Evolutionary conservation across 2,329 filamentous ascomycete genomes (phyloP).

Genomic region (Penicillium sp.): DNA sequence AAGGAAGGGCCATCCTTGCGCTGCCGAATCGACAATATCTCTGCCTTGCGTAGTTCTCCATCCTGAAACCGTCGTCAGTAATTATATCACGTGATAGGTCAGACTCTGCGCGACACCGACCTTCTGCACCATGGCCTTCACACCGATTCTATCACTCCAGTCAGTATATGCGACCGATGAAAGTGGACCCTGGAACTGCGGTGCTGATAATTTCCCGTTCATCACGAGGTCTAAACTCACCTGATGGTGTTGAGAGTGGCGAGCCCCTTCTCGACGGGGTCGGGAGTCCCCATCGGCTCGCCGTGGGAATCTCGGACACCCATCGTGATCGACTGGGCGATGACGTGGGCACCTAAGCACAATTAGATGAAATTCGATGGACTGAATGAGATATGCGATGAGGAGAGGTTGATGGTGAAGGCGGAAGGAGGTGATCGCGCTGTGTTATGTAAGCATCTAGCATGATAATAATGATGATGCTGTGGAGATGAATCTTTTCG

Average conservation of each 20-base stretch:
- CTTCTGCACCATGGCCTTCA: constrained; percentile 65
- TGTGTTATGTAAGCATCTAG: background rate
- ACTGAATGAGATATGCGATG: constrained; percentile 11
- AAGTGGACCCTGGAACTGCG: constrained; percentile 14
- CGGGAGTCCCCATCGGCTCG: constrained; percentile 52
- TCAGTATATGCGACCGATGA: constrained; percentile 36
- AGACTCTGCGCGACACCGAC: constrained; percentile 44
- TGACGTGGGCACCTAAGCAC: background rate
- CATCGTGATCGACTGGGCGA: constrained; percentile 40
- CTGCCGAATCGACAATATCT: constrained; percentile 91
- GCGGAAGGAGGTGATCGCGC: constrained; percentile 3
- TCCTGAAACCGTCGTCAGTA: constrained; percentile 47
- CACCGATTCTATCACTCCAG: constrained; percentile 52
- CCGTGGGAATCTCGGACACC: constrained; percentile 52
- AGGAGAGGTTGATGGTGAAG: constrained; percentile 6
- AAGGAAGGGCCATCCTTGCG: constrained; percentile 83
- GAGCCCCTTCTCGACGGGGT: constrained; percentile 66
- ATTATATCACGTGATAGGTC: constrained; percentile 31
- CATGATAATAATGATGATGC: too few species aligned
- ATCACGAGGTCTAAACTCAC: constrained; percentile 46
- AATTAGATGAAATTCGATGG: constrained; percentile 20
- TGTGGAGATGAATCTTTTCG: too few species aligned
- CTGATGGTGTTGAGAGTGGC: constrained; percentile 79
- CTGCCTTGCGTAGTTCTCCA: constrained; percentile 80
- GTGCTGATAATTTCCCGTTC: constrained; percentile 5